Evolutionary conservation across 2,329 filamentous ascomycete species (phyloP).

Genomic region (Lachnellula occidentalis): DNA sequence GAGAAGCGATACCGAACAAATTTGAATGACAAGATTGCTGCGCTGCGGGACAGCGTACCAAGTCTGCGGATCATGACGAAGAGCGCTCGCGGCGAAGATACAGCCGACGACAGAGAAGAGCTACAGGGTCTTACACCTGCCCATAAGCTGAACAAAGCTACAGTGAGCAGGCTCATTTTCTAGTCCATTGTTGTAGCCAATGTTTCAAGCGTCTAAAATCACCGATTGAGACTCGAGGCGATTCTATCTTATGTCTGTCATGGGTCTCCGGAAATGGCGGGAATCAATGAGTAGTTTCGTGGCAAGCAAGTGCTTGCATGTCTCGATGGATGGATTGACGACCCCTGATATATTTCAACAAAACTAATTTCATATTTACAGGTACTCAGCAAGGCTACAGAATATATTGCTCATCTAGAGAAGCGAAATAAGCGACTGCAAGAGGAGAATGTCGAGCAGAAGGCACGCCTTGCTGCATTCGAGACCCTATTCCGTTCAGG

Average conservation of each 20-base stretch:
- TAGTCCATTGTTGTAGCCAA: not conserved
- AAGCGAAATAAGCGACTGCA: constrained; percentile 78
- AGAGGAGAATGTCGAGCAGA: constrained; percentile 76
- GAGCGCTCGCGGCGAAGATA: constrained; percentile 61
- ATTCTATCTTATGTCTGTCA: not conserved
- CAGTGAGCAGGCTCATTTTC: constrained; percentile 43
- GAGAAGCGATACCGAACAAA: constrained; percentile 96
- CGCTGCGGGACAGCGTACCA: constrained; percentile 84
- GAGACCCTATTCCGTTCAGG: constrained; percentile 75
- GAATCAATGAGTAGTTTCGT: not conserved
- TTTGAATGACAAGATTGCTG: constrained; percentile 93
- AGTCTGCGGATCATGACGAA: constrained; percentile 81
- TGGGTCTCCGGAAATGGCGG: not conserved
- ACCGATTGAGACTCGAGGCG: not conserved
- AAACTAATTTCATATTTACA: constrained; percentile 12
- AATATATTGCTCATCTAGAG: constrained; percentile 91
- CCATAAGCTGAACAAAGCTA: constrained; percentile 97
- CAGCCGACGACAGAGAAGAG: constrained; percentile 71
- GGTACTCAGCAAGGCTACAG: constrained; percentile 85
- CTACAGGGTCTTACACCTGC: constrained; percentile 77
- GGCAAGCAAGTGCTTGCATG: not conserved
- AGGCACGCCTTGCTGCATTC: constrained; percentile 68
- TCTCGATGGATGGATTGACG: not conserved
- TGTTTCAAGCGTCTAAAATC: not conserved
- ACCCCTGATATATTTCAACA: not conserved